Evolutionary conservation across 2,329 filamentous ascomycete species (phyloP).

Genomic region (Dactylellina sp.): DNA sequence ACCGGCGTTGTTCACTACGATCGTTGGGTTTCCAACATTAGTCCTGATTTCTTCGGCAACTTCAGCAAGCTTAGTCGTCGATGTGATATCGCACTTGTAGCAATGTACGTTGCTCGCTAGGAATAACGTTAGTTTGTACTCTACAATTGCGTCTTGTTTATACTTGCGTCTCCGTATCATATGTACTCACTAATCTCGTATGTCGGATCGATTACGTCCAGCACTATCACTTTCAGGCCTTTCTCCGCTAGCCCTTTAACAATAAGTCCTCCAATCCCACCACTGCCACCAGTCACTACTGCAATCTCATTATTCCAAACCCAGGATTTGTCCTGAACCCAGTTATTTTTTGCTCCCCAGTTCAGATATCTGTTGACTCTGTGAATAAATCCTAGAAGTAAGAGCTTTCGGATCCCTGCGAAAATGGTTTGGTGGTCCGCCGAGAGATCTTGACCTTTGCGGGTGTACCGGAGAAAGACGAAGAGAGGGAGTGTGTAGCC

Average conservation of each 20-base stretch:
- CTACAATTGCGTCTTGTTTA: too few relatives aligned
- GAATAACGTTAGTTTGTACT: background rate
- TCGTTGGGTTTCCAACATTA: slow-evolving; percentile 73
- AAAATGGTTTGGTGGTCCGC: slow-evolving; percentile 69
- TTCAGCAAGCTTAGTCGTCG: slow-evolving; percentile 66
- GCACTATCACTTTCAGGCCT: slow-evolving; percentile 75
- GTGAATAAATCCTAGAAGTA: slow-evolving; percentile 68
- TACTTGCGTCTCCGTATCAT: background rate
- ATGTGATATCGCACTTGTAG: slow-evolving; percentile 78
- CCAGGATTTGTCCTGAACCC: slow-evolving; percentile 69
- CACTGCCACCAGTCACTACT: slow-evolving; percentile 78
- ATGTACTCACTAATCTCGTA: slow-evolving; percentile 67
- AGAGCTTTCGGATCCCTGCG: slow-evolving; percentile 68
- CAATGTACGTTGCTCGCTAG: slow-evolving; percentile 72
- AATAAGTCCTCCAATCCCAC: slow-evolving; percentile 77
- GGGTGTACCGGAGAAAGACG: slow-evolving; percentile 74
- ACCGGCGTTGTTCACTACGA: slow-evolving; percentile 80
- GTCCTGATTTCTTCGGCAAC: slow-evolving; percentile 69
- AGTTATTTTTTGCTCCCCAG: slow-evolving; percentile 67
- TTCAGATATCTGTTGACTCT: slow-evolving; percentile 69
- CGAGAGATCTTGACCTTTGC: slow-evolving; percentile 70
- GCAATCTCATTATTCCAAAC: slow-evolving; percentile 77
- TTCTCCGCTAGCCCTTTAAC: slow-evolving; percentile 74
- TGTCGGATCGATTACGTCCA: slow-evolving; percentile 75
- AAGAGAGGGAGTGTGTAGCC: slow-evolving; percentile 73